Base-by-base conservation (phyloP, 2,329 filamentous ascomycete genomes). In the Paraphaeosphaeria minitans region DNA sequence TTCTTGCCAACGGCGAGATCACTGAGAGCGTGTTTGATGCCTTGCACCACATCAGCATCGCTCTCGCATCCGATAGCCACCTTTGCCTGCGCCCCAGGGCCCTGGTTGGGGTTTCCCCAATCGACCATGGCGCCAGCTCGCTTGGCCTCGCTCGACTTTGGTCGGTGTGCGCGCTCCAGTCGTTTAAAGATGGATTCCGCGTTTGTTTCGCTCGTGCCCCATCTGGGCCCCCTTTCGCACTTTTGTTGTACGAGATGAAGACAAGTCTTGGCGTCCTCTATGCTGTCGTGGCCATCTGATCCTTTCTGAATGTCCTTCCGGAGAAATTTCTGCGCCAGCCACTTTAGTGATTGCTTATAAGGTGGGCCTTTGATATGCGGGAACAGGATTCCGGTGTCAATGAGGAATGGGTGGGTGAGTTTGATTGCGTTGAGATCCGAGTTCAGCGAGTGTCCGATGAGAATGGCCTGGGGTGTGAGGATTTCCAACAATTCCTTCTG, bases 181-280 rank as follows among this genome's bases (percentile, higher is more conserved):
- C 94, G 87, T 66, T 89, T 90, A 81, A 98, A 99, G 51, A 99
- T 87, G 66, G 92, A 94, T 78, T 99, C 95, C 42, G 88, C 89
- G 47, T 88, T 88, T 1, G 87, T 84, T 45, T 96, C 92, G 51
- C 87, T 87, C 0, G 89, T 89, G 37, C 92, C 95, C 91, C 93
- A 99, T 24, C 82, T 78, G 64, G 90, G 91, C 42, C 95, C 95
- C 77, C 91, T 95, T 75, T 98, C 93, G 75, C 94, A 97, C 76
- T 99, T 99, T 72, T 94, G 89, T 77, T 95, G 96, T 49, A 98
- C 87, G 1, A 99, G 88, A 69, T 98, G 93, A 14, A 99, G 87
- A 64, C 93, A 96, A 2, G 95, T 42, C 93, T 64, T 85, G 88
- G 95, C 93, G 75, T 99, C 95, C 77, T 99, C 95, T 62, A 97